phyloP scores from a whole-genome alignment of 208 protist genomes.

The Wallacemonas sp. region DNA sequence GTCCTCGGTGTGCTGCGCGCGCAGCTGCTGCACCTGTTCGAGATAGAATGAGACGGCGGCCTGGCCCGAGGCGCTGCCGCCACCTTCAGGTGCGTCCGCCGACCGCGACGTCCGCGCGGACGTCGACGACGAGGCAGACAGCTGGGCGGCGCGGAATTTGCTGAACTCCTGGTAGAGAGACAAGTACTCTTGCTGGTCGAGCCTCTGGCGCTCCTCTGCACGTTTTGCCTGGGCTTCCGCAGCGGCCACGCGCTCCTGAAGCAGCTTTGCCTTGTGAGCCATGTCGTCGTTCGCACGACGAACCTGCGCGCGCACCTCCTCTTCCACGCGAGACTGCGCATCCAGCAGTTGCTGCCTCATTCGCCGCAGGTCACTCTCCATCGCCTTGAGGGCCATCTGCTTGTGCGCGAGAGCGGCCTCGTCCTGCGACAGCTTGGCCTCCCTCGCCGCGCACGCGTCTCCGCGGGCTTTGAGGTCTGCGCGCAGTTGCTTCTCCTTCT shows the following conservation, averaged over 20 bases:
- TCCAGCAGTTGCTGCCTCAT: slow-evolving; percentile 65
- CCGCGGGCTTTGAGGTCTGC: slow-evolving; percentile 15
- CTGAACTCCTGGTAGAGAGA: slow-evolving; percentile 67
- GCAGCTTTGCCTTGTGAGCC: slow-evolving; percentile 34
- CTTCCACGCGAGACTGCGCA: slow-evolving; percentile 62
- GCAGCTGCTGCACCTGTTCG: slow-evolving; percentile 25
- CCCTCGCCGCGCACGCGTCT: slow-evolving; percentile 23
- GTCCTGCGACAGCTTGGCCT: slow-evolving; percentile 33
- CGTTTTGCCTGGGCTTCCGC: slow-evolving; percentile 59
- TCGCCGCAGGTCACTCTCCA: slow-evolving; percentile 53
- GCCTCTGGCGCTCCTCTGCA: slow-evolving; percentile 66
- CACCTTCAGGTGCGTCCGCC: not conserved
- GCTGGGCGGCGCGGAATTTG: slow-evolving; percentile 52
- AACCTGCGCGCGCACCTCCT: slow-evolving; percentile 70
- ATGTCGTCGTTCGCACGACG: slow-evolving; percentile 77
- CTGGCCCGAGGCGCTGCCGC: not conserved
- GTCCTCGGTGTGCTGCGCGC: slow-evolving; percentile 40
- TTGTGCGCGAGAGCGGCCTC: slow-evolving; percentile 33
- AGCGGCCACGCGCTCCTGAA: slow-evolving; percentile 47
- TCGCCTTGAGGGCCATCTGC: slow-evolving; percentile 37
- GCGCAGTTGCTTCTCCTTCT: slow-evolving; percentile 28
- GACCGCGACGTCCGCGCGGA: not conserved
- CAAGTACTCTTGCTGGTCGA: slow-evolving; percentile 67
- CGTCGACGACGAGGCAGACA: slow-evolving; percentile 17
- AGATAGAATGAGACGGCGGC: not conserved